A percentile compares a stretch with the other conserved stretches of the same genome.
Conservation (phyloP, 768 basidiomycete genomes). For the Termitomyces sp. region DNA sequence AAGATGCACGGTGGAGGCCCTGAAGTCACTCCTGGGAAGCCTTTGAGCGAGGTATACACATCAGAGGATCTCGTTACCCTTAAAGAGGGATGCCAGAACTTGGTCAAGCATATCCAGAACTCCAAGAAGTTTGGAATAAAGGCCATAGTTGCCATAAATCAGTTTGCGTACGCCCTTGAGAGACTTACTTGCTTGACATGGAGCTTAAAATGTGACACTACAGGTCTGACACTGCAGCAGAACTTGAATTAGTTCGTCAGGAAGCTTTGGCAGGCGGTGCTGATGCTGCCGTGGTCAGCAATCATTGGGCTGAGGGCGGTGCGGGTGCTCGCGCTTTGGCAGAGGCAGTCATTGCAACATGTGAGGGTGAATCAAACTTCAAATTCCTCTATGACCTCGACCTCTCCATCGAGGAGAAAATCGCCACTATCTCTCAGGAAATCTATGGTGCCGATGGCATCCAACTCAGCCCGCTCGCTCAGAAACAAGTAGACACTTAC, state of each 20-base stretch:
- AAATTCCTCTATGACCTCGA: conserved; percentile 90
- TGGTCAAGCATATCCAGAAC: conserved; percentile 91
- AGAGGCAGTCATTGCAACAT: conserved; percentile 84
- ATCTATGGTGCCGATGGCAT: conserved; percentile 95
- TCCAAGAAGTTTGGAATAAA: conserved; percentile 94
- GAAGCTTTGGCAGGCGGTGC: conserved; percentile 82
- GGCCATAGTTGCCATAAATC: conserved; percentile 93
- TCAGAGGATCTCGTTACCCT: conserved; percentile 89
- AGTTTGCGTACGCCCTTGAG: conserved; percentile 72
- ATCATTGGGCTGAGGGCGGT: conserved; percentile 97
- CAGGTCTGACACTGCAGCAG: conserved; percentile 87
- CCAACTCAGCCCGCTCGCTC: conserved; percentile 78
- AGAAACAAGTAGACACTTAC: conserved; percentile 85
- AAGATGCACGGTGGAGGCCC: conserved; percentile 99
- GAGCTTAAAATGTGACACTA: conserved; percentile 4
- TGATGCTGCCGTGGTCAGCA: conserved; percentile 91
- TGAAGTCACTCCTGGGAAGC: conserved; percentile 93
- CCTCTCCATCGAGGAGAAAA: conserved; percentile 83
- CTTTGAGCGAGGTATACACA: conserved; percentile 89
- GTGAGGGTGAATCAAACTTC: conserved; percentile 80
- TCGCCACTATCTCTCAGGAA: conserved; percentile 78
- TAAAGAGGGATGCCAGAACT: conserved; percentile 88
- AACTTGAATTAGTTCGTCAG: conserved; percentile 79
- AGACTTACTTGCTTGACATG: neutral
- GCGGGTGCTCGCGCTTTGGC: conserved; percentile 86